phyloP scores from a whole-genome alignment of 805 yeast species.

The Starmerella floris region DNA sequence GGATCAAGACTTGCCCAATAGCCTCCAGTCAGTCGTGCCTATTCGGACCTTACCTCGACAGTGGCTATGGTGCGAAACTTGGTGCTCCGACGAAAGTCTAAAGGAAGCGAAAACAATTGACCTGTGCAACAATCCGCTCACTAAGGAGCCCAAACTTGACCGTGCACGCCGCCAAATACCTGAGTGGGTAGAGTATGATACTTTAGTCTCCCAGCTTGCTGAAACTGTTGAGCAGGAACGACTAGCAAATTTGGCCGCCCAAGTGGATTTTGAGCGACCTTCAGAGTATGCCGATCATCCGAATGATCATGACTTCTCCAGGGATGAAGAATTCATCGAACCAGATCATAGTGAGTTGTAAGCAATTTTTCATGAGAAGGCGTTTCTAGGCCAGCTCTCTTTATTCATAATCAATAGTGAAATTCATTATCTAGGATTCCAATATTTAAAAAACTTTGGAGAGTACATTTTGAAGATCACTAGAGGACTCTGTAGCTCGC shows the following conservation, averaged over 20 bases:
- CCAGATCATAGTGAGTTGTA: neutral
- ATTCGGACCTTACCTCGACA: constrained; percentile 65
- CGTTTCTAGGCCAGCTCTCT: no score
- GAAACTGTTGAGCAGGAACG: constrained; percentile 2
- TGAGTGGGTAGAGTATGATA: constrained; percentile 61
- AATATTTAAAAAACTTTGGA: constrained; percentile 18
- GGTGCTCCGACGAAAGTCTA: constrained; percentile 62
- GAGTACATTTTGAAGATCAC: constrained; percentile 17
- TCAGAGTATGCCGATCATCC: constrained; percentile 1
- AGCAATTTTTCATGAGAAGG: no score
- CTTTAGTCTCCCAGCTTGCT: constrained; percentile 32
- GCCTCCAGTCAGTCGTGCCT: constrained; percentile 53
- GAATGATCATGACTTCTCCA: constrained; percentile 1
- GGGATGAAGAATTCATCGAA: neutral
- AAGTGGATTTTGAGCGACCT: neutral
- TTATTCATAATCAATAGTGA: neutral
- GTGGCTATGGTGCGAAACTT: constrained; percentile 90
- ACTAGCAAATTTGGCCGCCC: neutral
- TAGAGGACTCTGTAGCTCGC: neutral
- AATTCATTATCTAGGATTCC: no score
- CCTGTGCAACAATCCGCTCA: constrained; percentile 69
- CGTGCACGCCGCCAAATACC: constrained; percentile 64
- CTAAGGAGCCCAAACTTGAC: constrained; percentile 65
- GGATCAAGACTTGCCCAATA: constrained; percentile 91
- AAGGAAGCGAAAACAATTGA: constrained; percentile 64